Conservation (phyloP, 2,329 filamentous ascomycete genomes). For the Aspergillus viridinutans region DNA sequence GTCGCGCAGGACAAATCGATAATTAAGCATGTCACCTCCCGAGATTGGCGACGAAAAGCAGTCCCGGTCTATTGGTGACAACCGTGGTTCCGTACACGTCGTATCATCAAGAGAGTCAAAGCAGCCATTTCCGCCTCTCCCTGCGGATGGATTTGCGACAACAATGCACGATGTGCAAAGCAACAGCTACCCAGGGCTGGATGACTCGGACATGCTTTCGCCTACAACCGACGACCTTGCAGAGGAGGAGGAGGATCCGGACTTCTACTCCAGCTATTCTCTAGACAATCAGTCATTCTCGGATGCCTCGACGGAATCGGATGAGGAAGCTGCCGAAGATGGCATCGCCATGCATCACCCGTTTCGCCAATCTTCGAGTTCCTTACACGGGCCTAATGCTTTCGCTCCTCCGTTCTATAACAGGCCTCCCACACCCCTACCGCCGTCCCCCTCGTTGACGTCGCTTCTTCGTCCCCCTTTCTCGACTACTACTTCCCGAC, state of each 20-base stretch:
- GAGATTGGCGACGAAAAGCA: conserved; percentile 3
- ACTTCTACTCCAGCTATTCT: conserved; percentile 46
- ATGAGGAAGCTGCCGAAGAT: conserved; percentile 26
- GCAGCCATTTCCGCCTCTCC: conserved; percentile 31
- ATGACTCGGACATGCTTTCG: conserved; percentile 26
- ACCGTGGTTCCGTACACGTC: conserved; percentile 1
- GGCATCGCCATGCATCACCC: conserved; percentile 32
- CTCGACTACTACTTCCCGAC: conserved; percentile 68
- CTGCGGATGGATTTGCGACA: conserved; percentile 21
- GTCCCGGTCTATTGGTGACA: conserved; percentile 2
- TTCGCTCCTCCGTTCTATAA: conserved; percentile 93
- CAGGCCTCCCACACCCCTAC: conserved; percentile 87
- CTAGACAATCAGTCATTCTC: conserved; percentile 36
- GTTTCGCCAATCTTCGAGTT: conserved; percentile 39
- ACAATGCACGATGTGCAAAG: conserved; percentile 8
- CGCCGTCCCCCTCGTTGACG: conserved; percentile 86
- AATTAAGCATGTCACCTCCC: conserved; percentile 10
- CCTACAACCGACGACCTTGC: conserved; percentile 26
- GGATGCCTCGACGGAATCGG: conserved; percentile 31
- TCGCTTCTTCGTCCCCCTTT: conserved; percentile 75
- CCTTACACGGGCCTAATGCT: conserved; percentile 40
- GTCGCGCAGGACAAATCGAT: neutral
- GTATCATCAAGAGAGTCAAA: conserved; percentile 24
- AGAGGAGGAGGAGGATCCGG: conserved; percentile 38
- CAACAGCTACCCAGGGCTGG: conserved; percentile 19